Evolutionary conservation across 768 basidiomycete genomes (phyloP), one percentile per base, ranked within the genome.

Genomic region (Hirschioporus abietinus): DNA sequence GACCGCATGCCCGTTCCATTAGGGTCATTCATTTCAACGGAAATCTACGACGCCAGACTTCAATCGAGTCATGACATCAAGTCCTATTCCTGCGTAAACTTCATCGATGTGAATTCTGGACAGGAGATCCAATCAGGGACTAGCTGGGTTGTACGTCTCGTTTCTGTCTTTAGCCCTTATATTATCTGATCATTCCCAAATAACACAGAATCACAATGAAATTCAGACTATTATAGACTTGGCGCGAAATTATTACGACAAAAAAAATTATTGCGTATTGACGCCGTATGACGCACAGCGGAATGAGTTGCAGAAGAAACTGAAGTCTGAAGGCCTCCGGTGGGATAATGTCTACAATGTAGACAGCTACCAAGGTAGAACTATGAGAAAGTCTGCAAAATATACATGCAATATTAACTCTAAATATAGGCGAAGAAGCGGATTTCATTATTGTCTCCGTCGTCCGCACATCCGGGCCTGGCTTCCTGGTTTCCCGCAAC

Each of bases 281-380:
- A 85, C 84, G 1, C 84, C 83, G 0, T 86, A 86, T 66, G 85
- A 85, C 67, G 81, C 81, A 0, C 85, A 86, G 72, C 72, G 85
- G 18, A 78, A 79, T 0, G 76, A 74, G 1, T 80, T 85, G 25
- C 75, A 80, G 65, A 71, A 66, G 24, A 67, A 65, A 7, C 72
- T 85, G 26, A 77, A 81, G 60, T 67, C 58, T 2, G 76, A 72
- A 58, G 67, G 74, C 10, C 73, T 77, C 7, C 79, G 78, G 3
- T 81, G 77, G 78, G 78, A 83, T 58, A 67, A 68, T 0, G 82
- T 84, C 0, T 85, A 78, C 74, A 85, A 84, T 67, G 78, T 86
- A 15, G 84, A 86, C 69, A 83, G 82, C 67, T 86, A 84, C 69
- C 84, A 84, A 77, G 84, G 84, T 82, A 25, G 10, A 72, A 57